Percentiles rank a stretch among this genome's conserved stretches.
Conservation (phyloP, 2,329 filamentous ascomycete species). For the Colletotrichum sp. region DNA sequence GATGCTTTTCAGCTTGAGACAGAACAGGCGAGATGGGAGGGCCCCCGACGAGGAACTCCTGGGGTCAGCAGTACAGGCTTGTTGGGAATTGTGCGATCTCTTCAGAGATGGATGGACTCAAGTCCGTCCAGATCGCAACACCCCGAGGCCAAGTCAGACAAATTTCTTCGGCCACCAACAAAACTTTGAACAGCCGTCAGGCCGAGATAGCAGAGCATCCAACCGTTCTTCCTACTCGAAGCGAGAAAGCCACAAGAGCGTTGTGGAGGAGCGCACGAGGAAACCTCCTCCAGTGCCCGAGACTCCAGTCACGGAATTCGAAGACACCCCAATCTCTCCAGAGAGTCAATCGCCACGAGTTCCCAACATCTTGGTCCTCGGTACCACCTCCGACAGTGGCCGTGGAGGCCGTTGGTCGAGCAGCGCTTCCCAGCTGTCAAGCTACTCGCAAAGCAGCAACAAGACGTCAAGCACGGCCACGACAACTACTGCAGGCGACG, state of each 20-base stretch:
- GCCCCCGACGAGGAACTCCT: slow-evolving; percentile 82
- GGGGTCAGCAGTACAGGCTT: slow-evolving; percentile 87
- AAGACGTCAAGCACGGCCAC: slow-evolving; percentile 75
- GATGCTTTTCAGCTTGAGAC: slow-evolving; percentile 89
- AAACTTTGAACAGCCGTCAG: slow-evolving; percentile 51
- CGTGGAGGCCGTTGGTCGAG: slow-evolving; percentile 80
- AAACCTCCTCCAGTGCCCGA: slow-evolving; percentile 69
- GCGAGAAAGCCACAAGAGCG: slow-evolving; percentile 56
- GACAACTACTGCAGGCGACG: slow-evolving; percentile 71
- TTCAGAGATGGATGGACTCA: slow-evolving; percentile 94
- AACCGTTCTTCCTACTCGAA: slow-evolving; percentile 60
- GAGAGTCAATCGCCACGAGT: slow-evolving; percentile 77
- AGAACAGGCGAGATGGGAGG: slow-evolving; percentile 78
- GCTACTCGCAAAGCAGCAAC: slow-evolving; percentile 75
- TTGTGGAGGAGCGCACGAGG: slow-evolving; percentile 53
- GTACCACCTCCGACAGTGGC: slow-evolving; percentile 66
- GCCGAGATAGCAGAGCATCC: slow-evolving; percentile 53
- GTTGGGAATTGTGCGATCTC: slow-evolving; percentile 93
- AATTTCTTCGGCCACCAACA: slow-evolving; percentile 65
- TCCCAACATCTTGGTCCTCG: slow-evolving; percentile 88
- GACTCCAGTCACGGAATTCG: slow-evolving; percentile 94
- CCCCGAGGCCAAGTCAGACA: slow-evolving; percentile 80
- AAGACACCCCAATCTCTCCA: slow-evolving; percentile 84
- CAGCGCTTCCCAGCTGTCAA: slow-evolving; percentile 78
- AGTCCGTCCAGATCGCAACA: slow-evolving; percentile 83